phyloP scores from a whole-genome alignment of 1,284 basidiomycete species.

The Trametes versicolor region DNA sequence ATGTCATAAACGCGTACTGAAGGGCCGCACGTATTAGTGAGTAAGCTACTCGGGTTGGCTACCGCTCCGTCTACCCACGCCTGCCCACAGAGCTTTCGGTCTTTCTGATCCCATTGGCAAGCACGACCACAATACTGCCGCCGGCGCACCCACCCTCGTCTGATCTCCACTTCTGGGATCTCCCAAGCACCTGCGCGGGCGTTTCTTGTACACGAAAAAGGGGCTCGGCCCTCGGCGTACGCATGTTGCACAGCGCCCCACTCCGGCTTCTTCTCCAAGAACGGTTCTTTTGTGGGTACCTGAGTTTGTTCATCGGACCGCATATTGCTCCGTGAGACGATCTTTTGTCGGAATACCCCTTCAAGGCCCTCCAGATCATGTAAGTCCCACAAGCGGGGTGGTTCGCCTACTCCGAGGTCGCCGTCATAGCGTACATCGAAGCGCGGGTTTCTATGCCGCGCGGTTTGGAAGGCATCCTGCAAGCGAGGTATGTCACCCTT shows the following conservation, averaged over 20 bases:
- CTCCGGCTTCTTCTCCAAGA: background rate
- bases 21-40: no score
- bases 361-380: background rate
- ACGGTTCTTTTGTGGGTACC: conserved; percentile 2
- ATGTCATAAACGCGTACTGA: background rate
- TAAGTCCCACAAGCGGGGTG: background rate
- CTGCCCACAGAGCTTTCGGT: background rate
- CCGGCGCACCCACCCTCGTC: background rate
- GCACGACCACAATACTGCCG: background rate
- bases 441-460: background rate
- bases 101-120: background rate
- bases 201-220: background rate
- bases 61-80: background rate
- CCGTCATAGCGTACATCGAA: background rate
- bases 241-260: background rate
- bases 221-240: background rate
- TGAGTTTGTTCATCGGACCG: background rate
- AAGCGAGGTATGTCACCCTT: no score
- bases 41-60: background rate
- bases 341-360: background rate
- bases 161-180: background rate
- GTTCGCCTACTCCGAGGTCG: background rate
- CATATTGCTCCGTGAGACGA: background rate
- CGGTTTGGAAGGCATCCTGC: no score
- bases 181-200: background rate